Evolutionary conservation across 331 rosid genomes (phyloP).

Genomic region (Phaseolus coccineus): DNA sequence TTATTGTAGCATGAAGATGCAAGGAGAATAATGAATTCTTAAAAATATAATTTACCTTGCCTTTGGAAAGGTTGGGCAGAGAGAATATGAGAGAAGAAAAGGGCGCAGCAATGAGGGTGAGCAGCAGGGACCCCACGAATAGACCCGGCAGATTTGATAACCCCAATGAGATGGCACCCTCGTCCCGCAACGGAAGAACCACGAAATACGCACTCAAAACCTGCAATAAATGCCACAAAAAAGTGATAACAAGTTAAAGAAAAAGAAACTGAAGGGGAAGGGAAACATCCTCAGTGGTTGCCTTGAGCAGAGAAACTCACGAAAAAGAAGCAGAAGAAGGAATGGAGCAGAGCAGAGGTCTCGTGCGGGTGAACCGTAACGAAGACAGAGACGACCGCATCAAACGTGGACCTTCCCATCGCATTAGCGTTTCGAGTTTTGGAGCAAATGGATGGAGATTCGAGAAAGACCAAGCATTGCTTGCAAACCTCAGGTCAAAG

Average conservation of each 20-base stretch:
- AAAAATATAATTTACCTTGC: slow-evolving; percentile 59
- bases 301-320: slow-evolving; percentile 55
- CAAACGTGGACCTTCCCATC: slow-evolving; percentile 62
- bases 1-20: neutral
- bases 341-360: slow-evolving; percentile 75
- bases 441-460: neutral
- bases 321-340: slow-evolving; percentile 91
- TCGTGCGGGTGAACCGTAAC: slow-evolving; percentile 93
- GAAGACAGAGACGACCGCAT: slow-evolving; percentile 66
- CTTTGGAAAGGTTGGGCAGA: slow-evolving; percentile 71
- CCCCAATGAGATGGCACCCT: slow-evolving; percentile 92
- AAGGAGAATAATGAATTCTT: neutral
- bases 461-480: neutral
- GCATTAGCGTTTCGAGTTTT: slow-evolving; percentile 26
- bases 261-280: neutral
- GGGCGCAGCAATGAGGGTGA: slow-evolving; percentile 88
- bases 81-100: slow-evolving; percentile 87
- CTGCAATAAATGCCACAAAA: slow-evolving; percentile 49
- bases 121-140: slow-evolving; percentile 80
- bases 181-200: slow-evolving; percentile 96
- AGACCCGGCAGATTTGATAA: slow-evolving; percentile 81
- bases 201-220: slow-evolving; percentile 95
- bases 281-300: neutral
- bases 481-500: neutral
- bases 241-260: neutral